Conservation (phyloP, 1,139 yeast species). For the Geotrichum candidum region DNA sequence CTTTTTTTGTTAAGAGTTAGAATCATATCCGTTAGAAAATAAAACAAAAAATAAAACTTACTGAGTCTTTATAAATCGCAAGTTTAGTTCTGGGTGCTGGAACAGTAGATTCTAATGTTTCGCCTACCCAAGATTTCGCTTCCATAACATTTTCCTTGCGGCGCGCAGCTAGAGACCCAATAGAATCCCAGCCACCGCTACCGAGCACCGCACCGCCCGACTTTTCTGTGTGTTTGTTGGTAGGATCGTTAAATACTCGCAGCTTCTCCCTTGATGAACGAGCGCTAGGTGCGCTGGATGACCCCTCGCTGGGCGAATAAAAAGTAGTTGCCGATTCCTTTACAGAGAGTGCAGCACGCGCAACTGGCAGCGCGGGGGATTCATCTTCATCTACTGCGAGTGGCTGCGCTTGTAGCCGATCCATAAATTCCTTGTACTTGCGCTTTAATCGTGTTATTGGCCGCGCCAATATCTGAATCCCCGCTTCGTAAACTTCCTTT, state of each 20-base stretch:
- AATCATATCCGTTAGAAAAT: not conserved
- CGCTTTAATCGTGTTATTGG: constrained; percentile 53
- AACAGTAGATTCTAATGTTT: constrained; percentile 41
- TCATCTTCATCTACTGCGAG: constrained; percentile 32
- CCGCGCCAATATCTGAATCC: constrained; percentile 55
- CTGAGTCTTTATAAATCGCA: constrained; percentile 41
- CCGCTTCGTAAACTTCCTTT: constrained; percentile 53
- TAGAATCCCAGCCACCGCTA: constrained; percentile 42
- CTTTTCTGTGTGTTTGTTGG: constrained; percentile 25
- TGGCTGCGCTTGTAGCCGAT: constrained; percentile 34
- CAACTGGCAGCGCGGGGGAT: constrained; percentile 28
- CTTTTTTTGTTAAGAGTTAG: not conserved
- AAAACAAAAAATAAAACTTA: constrained; percentile 12
- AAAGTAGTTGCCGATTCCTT: constrained; percentile 21
- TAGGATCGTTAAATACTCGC: constrained; percentile 33
- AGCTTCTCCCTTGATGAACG: constrained; percentile 21
- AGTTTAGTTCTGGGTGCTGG: constrained; percentile 29
- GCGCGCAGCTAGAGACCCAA: constrained; percentile 49
- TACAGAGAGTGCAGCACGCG: constrained; percentile 18
- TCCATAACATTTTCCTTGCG: constrained; percentile 59
- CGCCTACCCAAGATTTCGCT: constrained; percentile 66
- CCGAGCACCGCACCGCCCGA: constrained; percentile 15
- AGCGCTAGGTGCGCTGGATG: constrained; percentile 4
- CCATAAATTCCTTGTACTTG: constrained; percentile 45
- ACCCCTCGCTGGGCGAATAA: not conserved